Evolutionary conservation across 2,329 filamentous ascomycete genomes (phyloP).

Genomic region (Diaporthe batatas): DNA sequence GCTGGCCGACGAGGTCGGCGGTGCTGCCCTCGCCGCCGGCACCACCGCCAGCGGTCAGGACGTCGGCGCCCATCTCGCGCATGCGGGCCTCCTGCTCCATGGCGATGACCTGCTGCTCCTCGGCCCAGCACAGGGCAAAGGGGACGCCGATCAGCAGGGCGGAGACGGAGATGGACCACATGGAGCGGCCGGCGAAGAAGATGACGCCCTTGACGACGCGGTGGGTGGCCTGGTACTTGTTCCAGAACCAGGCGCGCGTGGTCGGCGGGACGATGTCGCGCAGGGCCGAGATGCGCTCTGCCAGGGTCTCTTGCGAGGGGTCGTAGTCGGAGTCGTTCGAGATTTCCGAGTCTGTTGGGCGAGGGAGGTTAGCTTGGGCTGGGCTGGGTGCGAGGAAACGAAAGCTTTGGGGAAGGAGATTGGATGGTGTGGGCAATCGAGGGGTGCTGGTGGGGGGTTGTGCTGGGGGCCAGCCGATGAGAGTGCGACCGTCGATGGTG

Average conservation of each 20-base stretch:
- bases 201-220: slow-evolving; percentile 71
- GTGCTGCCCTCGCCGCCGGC: slow-evolving; percentile 55
- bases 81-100: slow-evolving; percentile 98
- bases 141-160: slow-evolving; percentile 92
- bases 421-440: not conserved
- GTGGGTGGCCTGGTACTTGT: slow-evolving; percentile 67
- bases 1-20: slow-evolving; percentile 63
- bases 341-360: slow-evolving; percentile 79
- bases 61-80: slow-evolving; percentile 89
- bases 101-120: slow-evolving; percentile 96
- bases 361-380: slow-evolving; percentile 33
- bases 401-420: not conserved
- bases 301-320: slow-evolving; percentile 68
- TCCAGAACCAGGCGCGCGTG: slow-evolving; percentile 76
- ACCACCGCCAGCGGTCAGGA: slow-evolving; percentile 63
- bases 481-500: slow-evolving; percentile 4
- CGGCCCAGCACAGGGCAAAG: slow-evolving; percentile 90
- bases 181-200: slow-evolving; percentile 83
- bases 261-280: slow-evolving; percentile 83
- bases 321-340: slow-evolving; percentile 83
- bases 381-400: not conserved
- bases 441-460: not conserved
- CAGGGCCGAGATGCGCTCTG: slow-evolving; percentile 79
- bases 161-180: slow-evolving; percentile 92
- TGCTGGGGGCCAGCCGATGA: slow-evolving; percentile 15